Evolutionary conservation across 257 asterid genomes (phyloP).

Genomic region (Solanum chmielewskii): DNA sequence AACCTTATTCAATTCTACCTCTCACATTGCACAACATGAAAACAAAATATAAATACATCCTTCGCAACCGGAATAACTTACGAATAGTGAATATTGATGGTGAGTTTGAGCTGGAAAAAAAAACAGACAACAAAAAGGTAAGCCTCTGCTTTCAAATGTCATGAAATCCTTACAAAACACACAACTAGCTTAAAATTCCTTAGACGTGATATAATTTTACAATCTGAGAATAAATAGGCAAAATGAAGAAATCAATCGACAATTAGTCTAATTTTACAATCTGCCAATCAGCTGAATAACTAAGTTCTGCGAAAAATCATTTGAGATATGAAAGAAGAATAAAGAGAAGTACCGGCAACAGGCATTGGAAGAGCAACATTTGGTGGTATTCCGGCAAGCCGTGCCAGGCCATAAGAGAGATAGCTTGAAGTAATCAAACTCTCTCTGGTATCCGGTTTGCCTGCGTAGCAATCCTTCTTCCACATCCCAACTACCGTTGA

Average conservation of each 20-base stretch:
- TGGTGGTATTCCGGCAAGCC: slow-evolving; percentile 39
- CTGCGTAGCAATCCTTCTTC: slow-evolving; percentile 11
- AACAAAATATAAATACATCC: not conserved
- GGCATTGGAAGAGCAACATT: slow-evolving; percentile 62
- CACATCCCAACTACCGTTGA: slow-evolving; percentile 16
- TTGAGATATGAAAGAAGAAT: not conserved
- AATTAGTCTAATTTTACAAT: not conserved
- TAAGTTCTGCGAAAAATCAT: not conserved
- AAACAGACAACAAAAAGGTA: not conserved
- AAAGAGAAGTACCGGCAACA: slow-evolving; percentile 53
- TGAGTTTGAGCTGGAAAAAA: slow-evolving; percentile 50
- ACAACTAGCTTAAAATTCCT: not conserved
- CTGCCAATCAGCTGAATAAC: not conserved
- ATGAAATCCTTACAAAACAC: not conserved
- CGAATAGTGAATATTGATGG: slow-evolving; percentile 73
- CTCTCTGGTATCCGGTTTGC: slow-evolving; percentile 29
- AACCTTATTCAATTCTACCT: not conserved
- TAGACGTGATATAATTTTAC: not conserved
- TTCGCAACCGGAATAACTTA: slow-evolving; percentile 20
- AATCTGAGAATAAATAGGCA: not conserved
- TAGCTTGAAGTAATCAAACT: slow-evolving; percentile 69
- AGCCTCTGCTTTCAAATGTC: not conserved
- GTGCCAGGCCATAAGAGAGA: slow-evolving; percentile 89
- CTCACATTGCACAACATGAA: not conserved
- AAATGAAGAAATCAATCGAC: not conserved